Base-by-base conservation (phyloP, 78 protist genomes). In the Cyanophora paradoxa region DNA sequence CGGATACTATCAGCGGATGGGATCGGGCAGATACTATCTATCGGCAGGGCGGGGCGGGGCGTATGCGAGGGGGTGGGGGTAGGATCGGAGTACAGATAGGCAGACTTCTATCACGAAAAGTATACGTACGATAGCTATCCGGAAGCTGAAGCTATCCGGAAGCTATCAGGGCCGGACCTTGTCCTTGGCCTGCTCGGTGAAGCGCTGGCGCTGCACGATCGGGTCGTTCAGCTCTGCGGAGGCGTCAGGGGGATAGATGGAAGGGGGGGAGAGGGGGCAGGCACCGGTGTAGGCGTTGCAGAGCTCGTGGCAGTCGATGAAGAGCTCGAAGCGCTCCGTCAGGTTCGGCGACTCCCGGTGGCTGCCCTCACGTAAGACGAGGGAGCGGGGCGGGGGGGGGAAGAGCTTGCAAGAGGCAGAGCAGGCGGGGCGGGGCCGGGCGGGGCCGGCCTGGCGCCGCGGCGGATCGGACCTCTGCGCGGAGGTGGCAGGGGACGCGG, bases 201-300 rank as follows among this genome's bases (percentile, higher is more conserved):
- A 97, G 50, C 94, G 78, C 26, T 77, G 92, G 17, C 97, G 57
- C 90, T 97, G 99, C 28, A 90, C 93, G 26, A 86, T 57, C 33
- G 99, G 99, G 78, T 95, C 86, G 91, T 98, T 98, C 65, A 98
- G 84, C 94, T 98, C 99, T 0, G 99, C 95, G 46, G 31, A 39
- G 22, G 68, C 57, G 31, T 42, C n/a, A 58, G 24, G 17, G 24
- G 24, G 30, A 8, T 11, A 58, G 17, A 13, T 22, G 37, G 17
- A 13, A 58, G 24, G 17, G 24, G 17, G 24, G 17, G 24, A 58
- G 24, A 58, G 24, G 17, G 17, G 26, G 34, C 42, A 42, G 28
- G 4, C 20, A 26, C 8, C 42, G 41, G 31, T 37, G 97, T 97
- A 96, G 10, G 99, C 98, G 74, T 97, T 98, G 83, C 90, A 77